These are phyloP conservation scores for Pilasporangium apinafurcum DNA, from an alignment of 352 stramenopile species.

Conservation along the genomic window DNA sequence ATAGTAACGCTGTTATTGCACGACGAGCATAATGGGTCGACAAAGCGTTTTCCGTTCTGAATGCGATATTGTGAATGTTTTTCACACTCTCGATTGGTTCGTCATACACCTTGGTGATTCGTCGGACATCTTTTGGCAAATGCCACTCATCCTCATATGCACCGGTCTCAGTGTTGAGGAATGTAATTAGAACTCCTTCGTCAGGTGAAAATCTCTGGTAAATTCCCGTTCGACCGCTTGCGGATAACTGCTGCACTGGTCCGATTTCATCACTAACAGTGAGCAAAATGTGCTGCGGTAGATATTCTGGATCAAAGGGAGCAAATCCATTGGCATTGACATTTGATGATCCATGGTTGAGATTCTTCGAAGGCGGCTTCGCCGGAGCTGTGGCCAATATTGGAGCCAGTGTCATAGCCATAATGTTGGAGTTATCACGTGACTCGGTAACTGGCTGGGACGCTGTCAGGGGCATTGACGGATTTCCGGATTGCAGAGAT, in stretches of 20 bases:
- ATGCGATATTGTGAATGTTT: slow-evolving; percentile 72
- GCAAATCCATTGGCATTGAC: slow-evolving; percentile 33
- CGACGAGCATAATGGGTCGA: slow-evolving; percentile 79
- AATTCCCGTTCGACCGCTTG: slow-evolving; percentile 62
- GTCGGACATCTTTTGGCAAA: slow-evolving; percentile 59
- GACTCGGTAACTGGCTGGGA: slow-evolving; percentile 6
- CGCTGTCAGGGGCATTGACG: neutral
- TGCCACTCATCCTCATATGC: slow-evolving; percentile 85
- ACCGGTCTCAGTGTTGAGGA: slow-evolving; percentile 82
- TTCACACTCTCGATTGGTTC: slow-evolving; percentile 52
- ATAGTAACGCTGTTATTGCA: slow-evolving; percentile 33
- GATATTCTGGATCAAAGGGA: slow-evolving; percentile 63
- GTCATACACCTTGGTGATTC: slow-evolving; percentile 77
- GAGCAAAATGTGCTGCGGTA: slow-evolving; percentile 69
- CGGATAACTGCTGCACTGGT: slow-evolving; percentile 55
- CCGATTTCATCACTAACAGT: slow-evolving; percentile 69
- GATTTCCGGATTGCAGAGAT: neutral
- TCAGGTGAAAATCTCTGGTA: slow-evolving; percentile 47
- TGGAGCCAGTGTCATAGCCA: slow-evolving; percentile 70
- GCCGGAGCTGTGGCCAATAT: slow-evolving; percentile 46
- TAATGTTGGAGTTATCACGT: slow-evolving; percentile 54
- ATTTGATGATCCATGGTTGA: slow-evolving; percentile 8
- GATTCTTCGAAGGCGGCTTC: slow-evolving; percentile 12
- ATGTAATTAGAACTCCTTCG: slow-evolving; percentile 70
- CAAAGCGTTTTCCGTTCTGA: slow-evolving; percentile 75